These are phyloP conservation scores for Kluyveromyces lactis DNA, from an alignment of 805 yeast species.

Conservation along the genomic window DNA sequence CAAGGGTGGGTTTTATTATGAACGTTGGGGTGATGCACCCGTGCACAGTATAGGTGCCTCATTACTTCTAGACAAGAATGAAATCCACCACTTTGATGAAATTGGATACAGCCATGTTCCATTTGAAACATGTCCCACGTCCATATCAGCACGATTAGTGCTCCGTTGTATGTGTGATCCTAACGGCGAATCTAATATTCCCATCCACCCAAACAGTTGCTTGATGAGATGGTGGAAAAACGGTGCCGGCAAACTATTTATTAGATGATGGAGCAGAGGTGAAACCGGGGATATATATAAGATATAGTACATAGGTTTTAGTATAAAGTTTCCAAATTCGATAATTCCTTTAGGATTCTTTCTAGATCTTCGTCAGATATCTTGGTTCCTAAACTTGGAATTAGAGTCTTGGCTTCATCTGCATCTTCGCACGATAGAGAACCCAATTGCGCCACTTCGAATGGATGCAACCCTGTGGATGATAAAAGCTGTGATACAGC, in stretches of 20 bases:
- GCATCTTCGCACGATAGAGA: conserved; percentile 92
- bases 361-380: conserved; percentile 83
- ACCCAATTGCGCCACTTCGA: conserved; percentile 84
- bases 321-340: conserved; percentile 48
- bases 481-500: conserved; percentile 85
- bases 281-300: too few species aligned
- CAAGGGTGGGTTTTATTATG: conserved; percentile 73
- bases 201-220: conserved; percentile 48
- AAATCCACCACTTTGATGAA: conserved; percentile 73
- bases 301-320: not conserved
- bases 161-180: conserved; percentile 60
- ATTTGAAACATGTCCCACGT: conserved; percentile 52
- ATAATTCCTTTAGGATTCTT: conserved; percentile 76
- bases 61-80: conserved; percentile 46
- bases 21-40: conserved; percentile 96
- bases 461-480: conserved; percentile 78
- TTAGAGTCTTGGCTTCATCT: conserved; percentile 90
- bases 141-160: conserved; percentile 38
- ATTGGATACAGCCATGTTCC: conserved; percentile 75
- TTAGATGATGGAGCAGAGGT: conserved; percentile 13
- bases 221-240: conserved; percentile 74
- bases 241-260: conserved; percentile 36
- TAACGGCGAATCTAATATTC: conserved; percentile 34
- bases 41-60: conserved; percentile 70
- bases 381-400: conserved; percentile 78